Evolutionary conservation across 2,329 filamentous ascomycete species (phyloP).

Genomic region (Fonsecaea nubica): DNA sequence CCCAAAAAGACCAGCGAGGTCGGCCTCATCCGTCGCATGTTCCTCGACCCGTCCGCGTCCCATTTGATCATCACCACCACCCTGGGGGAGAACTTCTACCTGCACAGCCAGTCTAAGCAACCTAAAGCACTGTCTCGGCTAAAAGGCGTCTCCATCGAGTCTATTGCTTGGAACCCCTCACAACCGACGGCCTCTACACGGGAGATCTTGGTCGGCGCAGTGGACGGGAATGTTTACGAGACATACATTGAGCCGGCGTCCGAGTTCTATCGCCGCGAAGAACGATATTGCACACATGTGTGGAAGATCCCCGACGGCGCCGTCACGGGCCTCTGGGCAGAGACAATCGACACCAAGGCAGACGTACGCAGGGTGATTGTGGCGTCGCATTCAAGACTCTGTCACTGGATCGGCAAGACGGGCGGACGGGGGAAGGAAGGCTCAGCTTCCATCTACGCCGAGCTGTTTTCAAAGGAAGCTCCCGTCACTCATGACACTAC

Average conservation of each 20-base stretch:
- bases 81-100: conserved; percentile 94
- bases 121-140: conserved; percentile 81
- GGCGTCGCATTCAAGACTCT: conserved; percentile 76
- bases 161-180: conserved; percentile 92
- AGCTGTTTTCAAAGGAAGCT: conserved; percentile 85
- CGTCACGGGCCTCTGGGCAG: conserved; percentile 84
- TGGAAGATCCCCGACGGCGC: conserved; percentile 83
- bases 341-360: conserved; percentile 69
- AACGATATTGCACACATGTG: conserved; percentile 85
- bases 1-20: conserved; percentile 91
- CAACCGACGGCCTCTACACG: conserved; percentile 90
- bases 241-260: conserved; percentile 91
- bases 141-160: conserved; percentile 85
- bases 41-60: conserved; percentile 94
- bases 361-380: conserved; percentile 81
- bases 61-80: conserved; percentile 92
- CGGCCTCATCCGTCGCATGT: conserved; percentile 92
- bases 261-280: conserved; percentile 94
- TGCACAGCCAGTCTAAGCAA: conserved; percentile 91
- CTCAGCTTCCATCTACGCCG: conserved; percentile 82
- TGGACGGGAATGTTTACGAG: conserved; percentile 96
- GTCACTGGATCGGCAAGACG: conserved; percentile 81
- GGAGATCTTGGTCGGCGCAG: conserved; percentile 88
- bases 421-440: conserved; percentile 77
- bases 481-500: conserved; percentile 77